These are phyloP conservation scores for Pleurotus tuoliensis DNA, from an alignment of 768 basidiomycete genomes.

Conservation along the genomic window DNA sequence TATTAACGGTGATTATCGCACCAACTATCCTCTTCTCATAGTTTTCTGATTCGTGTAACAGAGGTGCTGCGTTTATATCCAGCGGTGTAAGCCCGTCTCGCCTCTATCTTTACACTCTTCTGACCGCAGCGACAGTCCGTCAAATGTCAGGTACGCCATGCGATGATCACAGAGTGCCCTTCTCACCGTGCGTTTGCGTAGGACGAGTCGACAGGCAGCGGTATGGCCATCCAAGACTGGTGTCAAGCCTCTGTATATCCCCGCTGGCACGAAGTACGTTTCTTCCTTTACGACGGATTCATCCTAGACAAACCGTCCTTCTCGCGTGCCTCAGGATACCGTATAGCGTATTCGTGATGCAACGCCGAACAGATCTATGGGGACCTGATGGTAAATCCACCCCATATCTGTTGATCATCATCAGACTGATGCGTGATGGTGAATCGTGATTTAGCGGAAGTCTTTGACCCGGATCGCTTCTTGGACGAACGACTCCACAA, in stretches of 20 bases:
- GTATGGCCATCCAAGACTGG: constrained; percentile 20
- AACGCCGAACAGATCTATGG: constrained; percentile 48
- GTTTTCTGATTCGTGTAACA: neutral
- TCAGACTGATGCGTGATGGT: too few species aligned
- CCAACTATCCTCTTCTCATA: neutral
- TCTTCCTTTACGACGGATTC: neutral
- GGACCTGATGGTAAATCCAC: constrained; percentile 48
- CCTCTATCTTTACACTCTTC: neutral
- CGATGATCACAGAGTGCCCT: neutral
- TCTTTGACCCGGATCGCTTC: constrained; percentile 56
- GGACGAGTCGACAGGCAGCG: constrained; percentile 18
- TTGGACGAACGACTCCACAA: constrained; percentile 49
- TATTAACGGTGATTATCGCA: constrained; percentile 24
- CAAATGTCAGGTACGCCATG: constrained; percentile 11
- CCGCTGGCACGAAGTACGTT: constrained; percentile 24
- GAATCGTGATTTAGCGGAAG: constrained; percentile 24
- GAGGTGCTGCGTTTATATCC: constrained; percentile 22
- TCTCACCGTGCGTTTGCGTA: constrained; percentile 7
- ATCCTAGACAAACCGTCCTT: neutral
- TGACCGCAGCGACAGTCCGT: constrained; percentile 6
- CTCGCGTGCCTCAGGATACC: constrained; percentile 8
- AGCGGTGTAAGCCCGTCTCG: constrained; percentile 15
- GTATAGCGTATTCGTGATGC: constrained; percentile 34
- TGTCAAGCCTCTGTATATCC: constrained; percentile 26
- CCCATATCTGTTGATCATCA: neutral